phyloP scores from a whole-genome alignment of 192 early-diverging fungal genomes.

The Mortierella hygrophila region DNA sequence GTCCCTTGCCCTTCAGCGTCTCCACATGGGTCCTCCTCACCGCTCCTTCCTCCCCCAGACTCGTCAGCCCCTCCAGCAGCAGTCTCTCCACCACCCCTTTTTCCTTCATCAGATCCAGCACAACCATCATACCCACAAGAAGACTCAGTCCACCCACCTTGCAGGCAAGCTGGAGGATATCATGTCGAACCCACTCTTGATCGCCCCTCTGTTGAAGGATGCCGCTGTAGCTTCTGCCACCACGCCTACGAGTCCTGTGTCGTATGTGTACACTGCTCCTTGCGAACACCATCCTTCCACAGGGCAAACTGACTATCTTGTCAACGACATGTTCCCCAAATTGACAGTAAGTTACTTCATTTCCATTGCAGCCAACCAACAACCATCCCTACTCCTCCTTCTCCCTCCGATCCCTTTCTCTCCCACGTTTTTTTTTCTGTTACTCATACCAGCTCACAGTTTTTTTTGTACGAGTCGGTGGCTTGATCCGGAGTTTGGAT shows the following conservation, averaged over 20 bases:
- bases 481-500: conserved; percentile 6
- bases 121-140: conserved; percentile 26
- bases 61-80: conserved; percentile 8
- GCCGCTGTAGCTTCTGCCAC: neutral
- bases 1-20: conserved; percentile 26
- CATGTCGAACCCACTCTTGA: conserved; percentile 49
- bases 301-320: conserved; percentile 50
- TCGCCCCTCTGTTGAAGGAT: conserved; percentile 31
- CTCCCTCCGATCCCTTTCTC: neutral
- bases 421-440: conserved; percentile 12
- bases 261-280: conserved; percentile 53
- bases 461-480: neutral
- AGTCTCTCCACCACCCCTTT: conserved; percentile 10
- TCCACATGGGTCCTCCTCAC: conserved; percentile 28
- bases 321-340: conserved; percentile 58
- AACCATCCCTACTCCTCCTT: neutral
- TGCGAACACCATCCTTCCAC: conserved; percentile 53
- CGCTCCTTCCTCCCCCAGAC: conserved; percentile 12
- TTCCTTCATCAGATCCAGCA: conserved; percentile 36
- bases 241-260: neutral
- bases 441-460: neutral
- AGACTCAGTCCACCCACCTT: conserved; percentile 39
- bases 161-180: conserved; percentile 51
- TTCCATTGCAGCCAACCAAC: neutral
- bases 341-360: conserved; percentile 45